A percentile compares a stretch with the other conserved stretches of the same genome.
Evolutionary conservation across 2,329 filamentous ascomycete species (phyloP).

Genomic region (Phaeophleospora eucalypticola): DNA sequence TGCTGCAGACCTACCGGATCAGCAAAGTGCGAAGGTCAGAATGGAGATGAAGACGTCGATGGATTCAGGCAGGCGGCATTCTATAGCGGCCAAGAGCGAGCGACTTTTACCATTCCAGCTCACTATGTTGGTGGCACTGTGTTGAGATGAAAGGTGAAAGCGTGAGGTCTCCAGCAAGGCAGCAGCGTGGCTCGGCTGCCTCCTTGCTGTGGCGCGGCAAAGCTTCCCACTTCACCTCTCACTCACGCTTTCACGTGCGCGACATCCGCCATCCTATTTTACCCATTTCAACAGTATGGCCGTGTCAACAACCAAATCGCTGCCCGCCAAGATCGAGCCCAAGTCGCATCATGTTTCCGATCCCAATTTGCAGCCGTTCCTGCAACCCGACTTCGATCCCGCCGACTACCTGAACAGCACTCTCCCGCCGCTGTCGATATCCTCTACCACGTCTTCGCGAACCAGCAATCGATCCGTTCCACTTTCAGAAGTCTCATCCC

Average conservation of each 20-base stretch:
- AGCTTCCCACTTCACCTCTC: neutral
- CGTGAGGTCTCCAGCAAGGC: neutral
- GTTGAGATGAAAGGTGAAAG: neutral
- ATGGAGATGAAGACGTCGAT: neutral
- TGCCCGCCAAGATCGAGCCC: conserved; percentile 21
- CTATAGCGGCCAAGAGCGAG: neutral
- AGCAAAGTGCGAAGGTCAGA: neutral
- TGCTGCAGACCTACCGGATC: no score
- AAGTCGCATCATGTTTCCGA: conserved; percentile 64
- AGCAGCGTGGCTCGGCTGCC: neutral
- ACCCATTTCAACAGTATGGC: conserved; percentile 7
- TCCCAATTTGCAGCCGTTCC: conserved; percentile 68
- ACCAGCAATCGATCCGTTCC: conserved; percentile 46
- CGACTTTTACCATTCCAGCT: no score
- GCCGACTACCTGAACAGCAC: conserved; percentile 78
- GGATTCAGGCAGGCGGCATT: no score
- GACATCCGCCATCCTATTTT: neutral
- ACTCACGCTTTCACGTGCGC: neutral
- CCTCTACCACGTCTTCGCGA: conserved; percentile 32
- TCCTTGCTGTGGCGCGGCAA: neutral
- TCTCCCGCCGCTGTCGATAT: conserved; percentile 62
- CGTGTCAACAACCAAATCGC: conserved; percentile 4
- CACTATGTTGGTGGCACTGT: no score
- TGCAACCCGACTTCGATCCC: conserved; percentile 72
- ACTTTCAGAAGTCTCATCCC: conserved; percentile 71